Conservation (phyloP, 2,329 filamentous ascomycete species). For the Pseudofabraea citricarpa region DNA sequence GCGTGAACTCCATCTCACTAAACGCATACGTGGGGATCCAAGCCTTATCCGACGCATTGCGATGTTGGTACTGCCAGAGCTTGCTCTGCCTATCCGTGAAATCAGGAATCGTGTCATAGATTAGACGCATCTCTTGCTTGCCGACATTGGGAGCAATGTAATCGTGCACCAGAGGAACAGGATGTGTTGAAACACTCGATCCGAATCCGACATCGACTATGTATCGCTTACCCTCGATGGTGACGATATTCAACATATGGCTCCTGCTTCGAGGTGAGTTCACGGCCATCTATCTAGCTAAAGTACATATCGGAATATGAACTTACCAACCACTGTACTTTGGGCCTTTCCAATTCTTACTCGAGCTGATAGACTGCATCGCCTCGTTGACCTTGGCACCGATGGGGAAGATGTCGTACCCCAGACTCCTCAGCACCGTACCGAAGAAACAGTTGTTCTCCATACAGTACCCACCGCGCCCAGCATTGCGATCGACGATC, state of each 20-base stretch:
- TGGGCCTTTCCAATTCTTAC: constrained; percentile 1
- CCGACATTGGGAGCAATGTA: constrained; percentile 35
- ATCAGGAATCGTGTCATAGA: constrained; percentile 40
- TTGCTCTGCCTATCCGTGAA: constrained; percentile 33
- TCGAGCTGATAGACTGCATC: background rate
- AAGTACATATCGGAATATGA: background rate
- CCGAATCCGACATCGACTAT: constrained; percentile 60
- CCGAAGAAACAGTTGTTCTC: constrained; percentile 49
- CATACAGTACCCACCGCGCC: constrained; percentile 55
- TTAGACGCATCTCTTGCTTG: constrained; percentile 48
- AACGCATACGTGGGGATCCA: constrained; percentile 59
- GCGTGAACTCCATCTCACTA: constrained; percentile 56
- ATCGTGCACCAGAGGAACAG: constrained; percentile 46
- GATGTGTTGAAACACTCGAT: constrained; percentile 50
- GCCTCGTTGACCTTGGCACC: constrained; percentile 41
- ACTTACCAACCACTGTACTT: constrained; percentile 4
- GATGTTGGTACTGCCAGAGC: constrained; percentile 59
- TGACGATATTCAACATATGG: constrained; percentile 58
- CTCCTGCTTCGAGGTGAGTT: constrained; percentile 27
- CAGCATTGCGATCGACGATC: constrained; percentile 36
- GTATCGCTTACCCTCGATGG: constrained; percentile 41
- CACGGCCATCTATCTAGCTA: background rate
- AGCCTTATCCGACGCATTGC: constrained; percentile 36
- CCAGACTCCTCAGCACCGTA: constrained; percentile 42
- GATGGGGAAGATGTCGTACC: constrained; percentile 46